Evolutionary conservation across 208 protist species (phyloP), one percentile per base, ranked within the genome.

Genomic region (Naegleria gruberi): DNA sequence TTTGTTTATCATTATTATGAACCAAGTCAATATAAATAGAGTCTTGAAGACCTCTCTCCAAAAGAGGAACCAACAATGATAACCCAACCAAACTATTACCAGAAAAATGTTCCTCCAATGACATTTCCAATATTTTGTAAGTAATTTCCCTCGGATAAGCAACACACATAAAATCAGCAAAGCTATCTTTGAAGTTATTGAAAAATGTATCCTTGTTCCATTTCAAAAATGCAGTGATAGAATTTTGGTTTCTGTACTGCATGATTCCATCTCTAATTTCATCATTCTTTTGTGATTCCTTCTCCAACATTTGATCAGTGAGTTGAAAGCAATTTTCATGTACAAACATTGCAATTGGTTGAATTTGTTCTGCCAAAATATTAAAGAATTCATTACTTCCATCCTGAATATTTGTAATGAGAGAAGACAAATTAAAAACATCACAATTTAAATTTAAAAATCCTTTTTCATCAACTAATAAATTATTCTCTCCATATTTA

Each of bases 21-120:
- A 86, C 1, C 42, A 86, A 46, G 42, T 86, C 17, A 86, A 42
- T 86, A 30, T 42, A 86, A 17, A 86, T 86, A 17, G 43, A 42
- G 34, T 86, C 82, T 86, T 86, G 82, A 2, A 86, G 34, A 42
- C 34, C 82, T 86, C 82, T 23, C 34, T 86, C 82, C 0, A 86
- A 30, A 37, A 86, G 34, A 30, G 82, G 82, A 26, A 86, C 41
- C 7, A 86, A 30, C 19, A 86, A 43, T 86, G 37, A 34, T 26
- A 86, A 86, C 1, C 17, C 15, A 86, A 86, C 34, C 2, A 86
- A 37, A 46, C 19, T 30, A 65, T 65, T 65, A 30, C 51, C 51
- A 65, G 51, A 65, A 65, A 65, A 65, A 23, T 65, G 51, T 19
- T 65, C 51, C 12, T 65, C 51, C 2, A 65, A 23, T 1, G 12